Evolutionary conservation across 2,329 filamentous ascomycete species (phyloP).

Genomic region (Emmonsia crescens): DNA sequence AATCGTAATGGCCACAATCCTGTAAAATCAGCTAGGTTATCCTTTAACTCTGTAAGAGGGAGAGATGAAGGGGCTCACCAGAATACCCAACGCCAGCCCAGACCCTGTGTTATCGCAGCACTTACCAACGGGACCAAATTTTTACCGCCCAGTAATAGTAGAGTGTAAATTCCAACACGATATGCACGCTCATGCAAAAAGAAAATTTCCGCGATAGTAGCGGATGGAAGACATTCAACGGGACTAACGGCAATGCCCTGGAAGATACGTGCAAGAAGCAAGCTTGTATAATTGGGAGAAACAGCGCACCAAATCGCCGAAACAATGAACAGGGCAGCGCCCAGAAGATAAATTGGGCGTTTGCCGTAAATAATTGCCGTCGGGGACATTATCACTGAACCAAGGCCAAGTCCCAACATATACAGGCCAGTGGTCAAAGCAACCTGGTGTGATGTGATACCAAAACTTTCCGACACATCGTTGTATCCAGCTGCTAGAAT

Average conservation of each 20-base stretch:
- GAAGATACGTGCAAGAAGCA: constrained; percentile 72
- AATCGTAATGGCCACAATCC: constrained; percentile 73
- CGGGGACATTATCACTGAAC: constrained; percentile 72
- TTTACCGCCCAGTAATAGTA: constrained; percentile 80
- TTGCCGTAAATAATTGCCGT: constrained; percentile 89
- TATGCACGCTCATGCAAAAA: constrained; percentile 91
- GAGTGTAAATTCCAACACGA: constrained; percentile 83
- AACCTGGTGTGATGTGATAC: constrained; percentile 59
- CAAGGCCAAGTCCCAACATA: constrained; percentile 86
- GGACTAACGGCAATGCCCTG: constrained; percentile 82
- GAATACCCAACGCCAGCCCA: constrained; percentile 86
- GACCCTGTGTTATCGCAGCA: constrained; percentile 65
- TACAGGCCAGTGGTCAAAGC: constrained; percentile 83
- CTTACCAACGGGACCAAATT: constrained; percentile 81
- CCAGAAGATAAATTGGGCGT: constrained; percentile 73
- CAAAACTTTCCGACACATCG: constrained; percentile 57
- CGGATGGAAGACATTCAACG: constrained; percentile 84
- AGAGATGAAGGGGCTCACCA: constrained; percentile 44
- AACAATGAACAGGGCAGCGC: constrained; percentile 64
- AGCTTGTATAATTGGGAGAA: constrained; percentile 69
- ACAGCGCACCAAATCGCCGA: constrained; percentile 75
- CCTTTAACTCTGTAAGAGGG: background rate
- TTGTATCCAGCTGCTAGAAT: constrained; percentile 83
- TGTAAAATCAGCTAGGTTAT: constrained; percentile 24
- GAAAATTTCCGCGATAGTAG: constrained; percentile 92